Conservation (phyloP, 2,329 filamentous ascomycete species). For the Colletotrichum godetiae region DNA sequence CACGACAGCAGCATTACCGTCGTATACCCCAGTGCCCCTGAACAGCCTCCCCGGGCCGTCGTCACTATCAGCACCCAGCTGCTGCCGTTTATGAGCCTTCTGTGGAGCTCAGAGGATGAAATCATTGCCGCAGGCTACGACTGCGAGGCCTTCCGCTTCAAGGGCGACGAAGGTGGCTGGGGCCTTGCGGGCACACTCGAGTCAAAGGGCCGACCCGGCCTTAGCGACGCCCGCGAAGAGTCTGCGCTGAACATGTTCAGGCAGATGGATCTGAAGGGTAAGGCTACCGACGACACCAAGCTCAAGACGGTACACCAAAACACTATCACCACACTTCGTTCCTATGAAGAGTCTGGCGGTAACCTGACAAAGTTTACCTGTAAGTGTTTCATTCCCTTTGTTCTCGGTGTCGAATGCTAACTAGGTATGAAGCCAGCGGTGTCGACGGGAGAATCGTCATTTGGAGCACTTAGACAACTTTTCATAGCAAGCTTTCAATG, state of each 20-base stretch:
- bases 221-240: slow-evolving; percentile 79
- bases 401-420: slow-evolving; percentile 30
- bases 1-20: slow-evolving; percentile 98
- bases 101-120: slow-evolving; percentile 92
- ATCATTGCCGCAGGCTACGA: slow-evolving; percentile 96
- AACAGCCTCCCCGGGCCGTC: slow-evolving; percentile 91
- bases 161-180: slow-evolving; percentile 84
- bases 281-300: slow-evolving; percentile 90
- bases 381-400: slow-evolving; percentile 60
- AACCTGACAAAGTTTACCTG: slow-evolving; percentile 85
- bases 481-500: slow-evolving; percentile 28
- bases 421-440: slow-evolving; percentile 72
- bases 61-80: slow-evolving; percentile 90
- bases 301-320: slow-evolving; percentile 97
- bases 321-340: slow-evolving; percentile 86
- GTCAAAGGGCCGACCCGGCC: slow-evolving; percentile 72
- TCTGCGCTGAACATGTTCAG: slow-evolving; percentile 97
- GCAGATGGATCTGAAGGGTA: slow-evolving; percentile 98
- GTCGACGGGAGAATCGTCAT: slow-evolving; percentile 86
- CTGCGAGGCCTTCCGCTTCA: slow-evolving; percentile 89
- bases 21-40: slow-evolving; percentile 91
- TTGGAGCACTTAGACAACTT: slow-evolving; percentile 70
- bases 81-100: slow-evolving; percentile 89
- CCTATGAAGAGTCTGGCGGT: slow-evolving; percentile 75
- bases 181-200: slow-evolving; percentile 85